Conservation (phyloP, 192 early-diverging fungal species). For the Linnemannia elongata region DNA sequence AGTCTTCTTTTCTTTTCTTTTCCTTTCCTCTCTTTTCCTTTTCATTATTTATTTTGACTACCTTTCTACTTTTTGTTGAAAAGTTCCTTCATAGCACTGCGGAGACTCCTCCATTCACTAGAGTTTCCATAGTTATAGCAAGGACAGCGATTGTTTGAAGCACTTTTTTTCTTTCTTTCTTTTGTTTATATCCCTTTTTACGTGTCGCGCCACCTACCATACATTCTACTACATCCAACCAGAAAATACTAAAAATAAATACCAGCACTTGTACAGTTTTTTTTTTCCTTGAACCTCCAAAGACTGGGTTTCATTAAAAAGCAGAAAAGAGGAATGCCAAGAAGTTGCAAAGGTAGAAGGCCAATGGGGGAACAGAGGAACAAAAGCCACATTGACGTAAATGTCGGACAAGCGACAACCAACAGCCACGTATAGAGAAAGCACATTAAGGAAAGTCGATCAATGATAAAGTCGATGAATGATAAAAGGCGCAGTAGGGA, state of each 20-base stretch:
- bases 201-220: neutral
- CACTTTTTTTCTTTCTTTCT: neutral
- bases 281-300: no score
- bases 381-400: no score
- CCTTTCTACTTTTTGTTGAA: neutral
- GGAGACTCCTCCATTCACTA: neutral
- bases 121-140: neutral
- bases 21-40: neutral
- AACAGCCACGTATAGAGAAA: no score
- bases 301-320: no score
- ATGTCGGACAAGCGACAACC: no score
- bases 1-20: neutral
- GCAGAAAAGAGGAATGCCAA: no score
- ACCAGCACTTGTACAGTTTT: neutral
- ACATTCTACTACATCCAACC: neutral
- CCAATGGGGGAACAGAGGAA: no score
- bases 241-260: neutral
- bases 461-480: no score
- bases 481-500: no score
- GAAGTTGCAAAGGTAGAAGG: no score
- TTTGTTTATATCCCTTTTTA: neutral
- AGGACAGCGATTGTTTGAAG: constrained; percentile 8
- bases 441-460: no score
- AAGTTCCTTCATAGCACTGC: neutral
- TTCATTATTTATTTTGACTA: neutral